Evolutionary conservation across 306 rosid species (phyloP), one percentile per base, ranked within the genome.

Genomic region (Hylodesmum podocarpum): DNA sequence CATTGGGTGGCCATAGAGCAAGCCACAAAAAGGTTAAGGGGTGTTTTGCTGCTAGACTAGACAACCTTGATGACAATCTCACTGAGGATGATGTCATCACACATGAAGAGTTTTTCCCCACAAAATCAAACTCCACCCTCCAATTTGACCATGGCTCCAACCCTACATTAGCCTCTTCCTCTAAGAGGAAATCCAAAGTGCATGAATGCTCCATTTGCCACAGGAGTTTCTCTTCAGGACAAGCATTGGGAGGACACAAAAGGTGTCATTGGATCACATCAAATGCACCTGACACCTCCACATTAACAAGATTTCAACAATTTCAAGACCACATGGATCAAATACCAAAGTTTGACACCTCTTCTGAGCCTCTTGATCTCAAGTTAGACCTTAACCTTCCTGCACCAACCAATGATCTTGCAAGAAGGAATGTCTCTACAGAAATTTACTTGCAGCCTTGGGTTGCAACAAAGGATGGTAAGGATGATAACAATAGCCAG

Each of bases 1-100:
- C 99, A 8, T 83, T 95, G 40, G 99, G 99, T 0, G 99, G 99
- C 3, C 99, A 95, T 14, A 86, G 99, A 65, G 99, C 99, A 0
- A 90, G 97, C 86, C 97, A 95, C 79, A 95, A 95, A 78, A 95
- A 95, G 31, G 99, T 95, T 29, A 95, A 95, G 36, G 99, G 99
- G 0, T 95, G 99, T 73, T 95, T 89, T n/a, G 99, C 98, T 0
- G 91, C 99, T 11, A 80, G 89, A 8, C 86, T 92, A 1, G 92
- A 90, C 43, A 87, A 84, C 33, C 62, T 51, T 3, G 90, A 87
- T 0, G 92, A 94, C 3, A 46, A 70, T 4, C 57, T 75, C 0
- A 84, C 78, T 0, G 91, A 92, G 11, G 91, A 94, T 29, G 96
- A 95, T 10, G 84, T 76, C 1, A 83, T 85, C 28, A 83, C 84